Conservation (phyloP, 805 yeast species). For the Scheffersomyces stipitis region DNA sequence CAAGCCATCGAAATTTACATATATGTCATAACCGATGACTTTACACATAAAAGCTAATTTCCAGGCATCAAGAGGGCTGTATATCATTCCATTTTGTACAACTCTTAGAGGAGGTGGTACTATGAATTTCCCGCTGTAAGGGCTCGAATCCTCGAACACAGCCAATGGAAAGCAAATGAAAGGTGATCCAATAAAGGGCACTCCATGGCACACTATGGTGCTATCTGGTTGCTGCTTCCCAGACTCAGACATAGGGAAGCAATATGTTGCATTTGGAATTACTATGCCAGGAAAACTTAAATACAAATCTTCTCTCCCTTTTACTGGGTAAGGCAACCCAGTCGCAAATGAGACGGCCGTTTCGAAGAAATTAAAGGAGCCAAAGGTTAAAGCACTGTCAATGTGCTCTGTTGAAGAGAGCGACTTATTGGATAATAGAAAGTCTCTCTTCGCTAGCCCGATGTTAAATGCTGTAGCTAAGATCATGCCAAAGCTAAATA, state of each 20-base stretch:
- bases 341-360: neutral
- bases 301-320: neutral
- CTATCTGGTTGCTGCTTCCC: neutral
- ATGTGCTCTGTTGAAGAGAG: no score
- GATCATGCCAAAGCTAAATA: neutral
- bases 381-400: no score
- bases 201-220: neutral
- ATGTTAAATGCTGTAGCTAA: neutral
- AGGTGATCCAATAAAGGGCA: neutral
- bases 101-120: neutral
- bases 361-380: no score
- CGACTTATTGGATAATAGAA: no score
- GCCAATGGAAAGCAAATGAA: neutral
- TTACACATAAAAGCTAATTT: neutral
- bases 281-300: neutral
- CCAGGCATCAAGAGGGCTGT: neutral
- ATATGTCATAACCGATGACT: neutral
- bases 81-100: neutral
- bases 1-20: neutral
- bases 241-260: no score
- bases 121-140: neutral
- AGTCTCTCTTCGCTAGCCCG: neutral
- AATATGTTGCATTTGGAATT: neutral
- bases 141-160: neutral
- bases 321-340: neutral